A percentile compares a stretch with the other conserved stretches of the same genome.
Evolutionary conservation across 306 rosid genomes (phyloP).

Genomic region (Datisca glomerata): DNA sequence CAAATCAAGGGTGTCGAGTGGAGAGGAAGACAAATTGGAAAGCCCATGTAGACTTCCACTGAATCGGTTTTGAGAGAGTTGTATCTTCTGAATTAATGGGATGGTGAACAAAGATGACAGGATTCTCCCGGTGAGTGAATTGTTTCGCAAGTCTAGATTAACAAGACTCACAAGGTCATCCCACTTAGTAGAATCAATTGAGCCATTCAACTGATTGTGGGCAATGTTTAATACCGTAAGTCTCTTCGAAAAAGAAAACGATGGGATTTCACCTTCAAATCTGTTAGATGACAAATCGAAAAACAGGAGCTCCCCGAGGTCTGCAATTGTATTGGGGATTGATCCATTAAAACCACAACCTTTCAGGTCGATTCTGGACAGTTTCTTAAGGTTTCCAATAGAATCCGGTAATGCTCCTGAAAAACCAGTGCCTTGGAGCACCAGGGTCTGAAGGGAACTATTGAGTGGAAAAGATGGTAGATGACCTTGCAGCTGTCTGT

Average conservation of each 20-base stretch:
- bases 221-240: conserved; percentile 7
- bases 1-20: conserved; percentile 20
- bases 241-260: conserved; percentile 5
- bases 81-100: conserved; percentile 2
- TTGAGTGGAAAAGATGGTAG: conserved; percentile 9
- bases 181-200: conserved; percentile 11
- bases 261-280: conserved; percentile 20
- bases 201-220: conserved; percentile 8
- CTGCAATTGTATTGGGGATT: conserved; percentile 11
- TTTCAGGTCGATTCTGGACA: conserved; percentile 8
- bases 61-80: conserved; percentile 9
- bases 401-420: conserved; percentile 15
- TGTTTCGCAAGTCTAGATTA: conserved; percentile 9
- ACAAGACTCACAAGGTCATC: conserved; percentile 8
- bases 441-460: conserved; percentile 4
- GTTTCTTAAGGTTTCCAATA: conserved; percentile 8
- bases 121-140: conserved; percentile 10
- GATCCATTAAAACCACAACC: conserved; percentile 8
- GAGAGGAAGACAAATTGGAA: not conserved
- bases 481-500: not conserved
- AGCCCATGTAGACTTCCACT: not conserved
- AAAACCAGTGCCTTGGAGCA: conserved; percentile 1
- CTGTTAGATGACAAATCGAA: not conserved
- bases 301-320: conserved; percentile 7
- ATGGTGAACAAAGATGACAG: conserved; percentile 11